Evolutionary conservation across 768 basidiomycete species (phyloP), one percentile per base, ranked within the genome.

Genomic region (Auricularia sp.): DNA sequence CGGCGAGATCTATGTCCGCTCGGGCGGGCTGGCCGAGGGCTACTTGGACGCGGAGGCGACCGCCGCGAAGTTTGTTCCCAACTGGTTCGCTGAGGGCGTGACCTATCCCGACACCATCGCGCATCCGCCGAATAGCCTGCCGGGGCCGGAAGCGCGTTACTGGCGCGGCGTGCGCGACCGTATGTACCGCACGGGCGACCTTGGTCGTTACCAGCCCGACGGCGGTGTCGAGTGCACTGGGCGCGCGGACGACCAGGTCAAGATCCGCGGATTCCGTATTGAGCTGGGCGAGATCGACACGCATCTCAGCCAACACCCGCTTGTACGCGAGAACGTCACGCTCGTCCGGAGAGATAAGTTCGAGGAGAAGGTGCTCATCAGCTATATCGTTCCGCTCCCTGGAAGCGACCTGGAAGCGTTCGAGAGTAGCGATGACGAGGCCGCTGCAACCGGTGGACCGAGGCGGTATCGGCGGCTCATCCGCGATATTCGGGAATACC

Each of bases 241-340:
- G 21, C 85, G 97, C 24, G 95, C 96, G 1, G 97, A 99, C 73
- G 96, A 98, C 73, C 97, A 99, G 73, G 92, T 99, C 78, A 98
- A 99, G 79, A 98, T 99, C 75, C 90, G 97, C 64, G 97, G 97
- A 1, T 99, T 99, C 86, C 83, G 97, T 33, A 98, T 99, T 71
- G 97, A 99, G 74, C 83, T 98, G 6, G 95, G 95, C 16, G 97
- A 99, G 75, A 97, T 99, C 68, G 97, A 99, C 74, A 97, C 92
- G 0, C 88, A 96, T 77, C 85, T 99, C 65, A 91, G 90, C 70
- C 88, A 94, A 71, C 95, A 98, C 73, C 89, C 92, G 7, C 83
- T 93, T 21, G 86, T 99, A 2, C 81, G 96, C n/a, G 97, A 98
- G 77, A 99, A 99, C 73, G 95, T 99, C 63, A 98, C 97, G 2